Base-by-base conservation (phyloP, 257 asterid species). In the Lithospermum erythrorhizon region DNA sequence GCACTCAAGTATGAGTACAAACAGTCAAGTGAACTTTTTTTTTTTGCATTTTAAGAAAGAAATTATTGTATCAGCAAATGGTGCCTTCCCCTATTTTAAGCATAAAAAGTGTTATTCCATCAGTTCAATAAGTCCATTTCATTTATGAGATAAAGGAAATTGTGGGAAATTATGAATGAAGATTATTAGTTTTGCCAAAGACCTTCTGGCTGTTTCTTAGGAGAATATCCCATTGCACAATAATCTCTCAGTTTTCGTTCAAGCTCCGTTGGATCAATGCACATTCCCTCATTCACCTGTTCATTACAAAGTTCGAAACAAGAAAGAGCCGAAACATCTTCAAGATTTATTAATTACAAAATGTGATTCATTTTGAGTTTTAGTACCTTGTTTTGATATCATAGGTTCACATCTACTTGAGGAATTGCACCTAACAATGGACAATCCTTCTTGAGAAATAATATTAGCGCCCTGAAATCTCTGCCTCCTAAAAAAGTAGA, bases 381-480 rank as follows among this genome's bases (percentile, higher is more conserved):
- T n/a, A n/a, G 8, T 35, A 4, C 11, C 6, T 35, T 2, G 21
- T 13, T 18, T 29, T 4, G 9, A 21, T 7, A 9, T n/a, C n/a
- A n/a, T n/a, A n/a, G n/a, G n/a, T n/a, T n/a, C n/a, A n/a, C 78
- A 51, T 80, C 48, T 3, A 61, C 58, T 75, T 1, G 85, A 60
- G 21, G 76, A 76, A 75, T 61, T 30, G 58, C 81, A 82, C 69
- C 59, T 73, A 53, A 70, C 68, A 59, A 80, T 52, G 24, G 67
- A 27, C 53, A 80, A 69, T 53, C 79, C 83, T 51, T 70, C 67
- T 6, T 55, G 56, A 16, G 61, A 19, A 29, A 87, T 70, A 41
- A 64, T 65, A 14, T 59, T 24, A 84, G 65, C 27, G 82, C 73
- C 55, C 63, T 72, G 0, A 90, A 82, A 19, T 84, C 71, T 2